These are phyloP conservation scores for Haplosporangium sp. DNA, from an alignment of 371 early-diverging fungal genomes.

Conservation along the genomic window DNA sequence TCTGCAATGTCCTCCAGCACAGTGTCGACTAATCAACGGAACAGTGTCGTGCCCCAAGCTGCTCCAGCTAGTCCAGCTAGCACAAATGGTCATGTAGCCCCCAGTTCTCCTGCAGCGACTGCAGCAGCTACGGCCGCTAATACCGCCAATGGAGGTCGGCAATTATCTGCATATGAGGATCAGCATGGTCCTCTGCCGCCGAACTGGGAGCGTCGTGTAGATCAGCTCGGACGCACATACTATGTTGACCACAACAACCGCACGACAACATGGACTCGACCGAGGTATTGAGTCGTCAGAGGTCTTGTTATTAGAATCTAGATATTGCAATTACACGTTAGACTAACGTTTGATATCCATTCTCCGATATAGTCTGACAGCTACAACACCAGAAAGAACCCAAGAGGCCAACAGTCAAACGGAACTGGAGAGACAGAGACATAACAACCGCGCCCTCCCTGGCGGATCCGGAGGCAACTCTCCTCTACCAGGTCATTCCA, in stretches of 20 bases:
- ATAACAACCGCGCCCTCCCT: slow-evolving; percentile 85
- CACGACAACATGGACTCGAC: slow-evolving; percentile 80
- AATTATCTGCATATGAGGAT: slow-evolving; percentile 66
- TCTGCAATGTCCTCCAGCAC: slow-evolving; percentile 39
- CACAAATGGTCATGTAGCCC: slow-evolving; percentile 10
- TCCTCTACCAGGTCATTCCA: slow-evolving; percentile 33
- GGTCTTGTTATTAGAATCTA: too few species aligned
- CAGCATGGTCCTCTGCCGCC: slow-evolving; percentile 76
- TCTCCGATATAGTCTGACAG: slow-evolving; percentile 26
- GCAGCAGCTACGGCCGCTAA: slow-evolving; percentile 12
- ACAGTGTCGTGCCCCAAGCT: slow-evolving; percentile 17
- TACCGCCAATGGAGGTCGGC: slow-evolving; percentile 48
- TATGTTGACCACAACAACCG: slow-evolving; percentile 81
- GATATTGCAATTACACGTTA: too few species aligned
- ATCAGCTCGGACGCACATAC: slow-evolving; percentile 75
- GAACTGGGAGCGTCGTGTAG: slow-evolving; percentile 80
- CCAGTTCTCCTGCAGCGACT: slow-evolving; percentile 22
- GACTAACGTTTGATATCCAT: too few species aligned
- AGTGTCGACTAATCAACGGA: slow-evolving; percentile 34
- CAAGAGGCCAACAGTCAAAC: slow-evolving; percentile 68
- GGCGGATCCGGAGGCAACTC: slow-evolving; percentile 61
- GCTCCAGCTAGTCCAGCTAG: slow-evolving; percentile 9
- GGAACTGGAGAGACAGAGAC: slow-evolving; percentile 79
- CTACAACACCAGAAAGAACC: slow-evolving; percentile 57
- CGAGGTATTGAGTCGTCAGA: slow-evolving; percentile 56